Conservation (phyloP, 805 yeast genomes). For the Kuraishia hungarica region DNA sequence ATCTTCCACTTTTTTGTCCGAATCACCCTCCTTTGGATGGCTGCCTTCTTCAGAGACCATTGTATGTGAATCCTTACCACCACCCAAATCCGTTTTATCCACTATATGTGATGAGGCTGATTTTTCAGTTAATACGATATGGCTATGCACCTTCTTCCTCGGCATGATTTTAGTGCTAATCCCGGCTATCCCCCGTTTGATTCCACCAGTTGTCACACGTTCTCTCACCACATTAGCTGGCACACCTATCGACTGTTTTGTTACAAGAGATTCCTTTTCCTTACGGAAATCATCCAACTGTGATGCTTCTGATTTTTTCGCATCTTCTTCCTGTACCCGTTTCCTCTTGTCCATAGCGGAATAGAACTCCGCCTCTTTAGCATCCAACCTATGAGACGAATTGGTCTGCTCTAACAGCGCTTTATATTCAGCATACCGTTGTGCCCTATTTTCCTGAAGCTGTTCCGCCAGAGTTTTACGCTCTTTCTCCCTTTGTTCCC, state of each 20-base stretch:
- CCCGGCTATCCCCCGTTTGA: neutral
- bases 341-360: neutral
- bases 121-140: neutral
- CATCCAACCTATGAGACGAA: slow-evolving; percentile 5
- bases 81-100: neutral
- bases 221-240: neutral
- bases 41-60: neutral
- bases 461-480: slow-evolving; percentile 5
- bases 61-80: neutral
- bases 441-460: slow-evolving; percentile 4
- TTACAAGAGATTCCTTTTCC: neutral
- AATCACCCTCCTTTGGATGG: neutral
- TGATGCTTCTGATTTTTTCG: neutral
- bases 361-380: slow-evolving; percentile 4
- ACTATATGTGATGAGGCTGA: neutral
- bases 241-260: neutral
- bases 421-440: slow-evolving; percentile 4
- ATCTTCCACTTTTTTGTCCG: neutral
- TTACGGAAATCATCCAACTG: slow-evolving; percentile 1
- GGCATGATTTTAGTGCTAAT: neutral
- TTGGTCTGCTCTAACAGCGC: slow-evolving; percentile 5
- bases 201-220: neutral
- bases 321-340: neutral
- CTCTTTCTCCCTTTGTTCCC: slow-evolving; percentile 3
- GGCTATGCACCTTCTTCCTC: neutral